A percentile compares a stretch with the other conserved stretches of the same genome.
Evolutionary conservation across 441 rosid species (phyloP).

Genomic region (Populus hybrid): DNA sequence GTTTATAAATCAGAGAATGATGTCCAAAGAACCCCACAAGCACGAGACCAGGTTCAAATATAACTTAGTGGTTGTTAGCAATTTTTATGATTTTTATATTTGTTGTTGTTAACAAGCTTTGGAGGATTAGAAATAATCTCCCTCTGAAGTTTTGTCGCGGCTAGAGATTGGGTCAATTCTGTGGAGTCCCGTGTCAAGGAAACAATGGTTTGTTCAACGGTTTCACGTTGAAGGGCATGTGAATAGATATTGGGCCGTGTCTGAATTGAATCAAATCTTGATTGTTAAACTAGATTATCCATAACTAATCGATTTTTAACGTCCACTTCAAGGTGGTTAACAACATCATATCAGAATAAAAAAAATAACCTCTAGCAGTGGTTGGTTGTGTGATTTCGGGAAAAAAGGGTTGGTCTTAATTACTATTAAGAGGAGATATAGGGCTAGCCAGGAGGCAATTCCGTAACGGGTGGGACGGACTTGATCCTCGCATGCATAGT

Average conservation of each 20-base stretch:
- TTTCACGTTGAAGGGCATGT: constrained; percentile 24
- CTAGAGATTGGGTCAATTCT: constrained; percentile 25
- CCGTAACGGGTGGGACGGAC: constrained; percentile 3
- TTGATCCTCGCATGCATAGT: neutral
- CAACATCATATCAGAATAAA: neutral
- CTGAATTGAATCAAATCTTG: neutral
- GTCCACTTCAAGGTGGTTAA: constrained; percentile 3
- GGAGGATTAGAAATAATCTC: neutral
- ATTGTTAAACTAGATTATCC: neutral
- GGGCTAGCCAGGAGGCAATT: neutral
- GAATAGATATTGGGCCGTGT: constrained; percentile 15
- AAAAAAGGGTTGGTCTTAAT: neutral
- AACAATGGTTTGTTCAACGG: constrained; percentile 14
- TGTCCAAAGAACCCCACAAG: constrained; percentile 26
- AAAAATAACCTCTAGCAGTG: neutral
- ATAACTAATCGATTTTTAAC: neutral
- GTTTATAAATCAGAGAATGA: constrained; percentile 1
- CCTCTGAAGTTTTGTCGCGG: constrained; percentile 9
- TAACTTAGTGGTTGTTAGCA: neutral
- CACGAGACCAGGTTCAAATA: constrained; percentile 20
- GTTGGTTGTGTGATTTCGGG: neutral
- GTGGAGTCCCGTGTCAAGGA: constrained; percentile 17
- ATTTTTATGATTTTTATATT: neutral
- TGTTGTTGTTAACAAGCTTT: neutral
- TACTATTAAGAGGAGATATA: neutral